Conservation (phyloP, 306 rosid species). For the Senna siamea region DNA sequence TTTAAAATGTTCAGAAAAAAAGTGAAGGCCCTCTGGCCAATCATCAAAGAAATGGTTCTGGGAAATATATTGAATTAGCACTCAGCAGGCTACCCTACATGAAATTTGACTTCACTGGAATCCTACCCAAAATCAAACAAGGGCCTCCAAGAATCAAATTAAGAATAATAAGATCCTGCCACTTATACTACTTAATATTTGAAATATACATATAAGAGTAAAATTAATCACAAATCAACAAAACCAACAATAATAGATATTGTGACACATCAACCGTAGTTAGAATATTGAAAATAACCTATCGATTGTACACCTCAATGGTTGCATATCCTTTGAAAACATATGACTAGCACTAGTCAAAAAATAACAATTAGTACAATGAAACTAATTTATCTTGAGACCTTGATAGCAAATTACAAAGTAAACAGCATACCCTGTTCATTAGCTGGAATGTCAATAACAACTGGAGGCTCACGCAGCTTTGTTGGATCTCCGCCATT, state of each 20-base stretch:
- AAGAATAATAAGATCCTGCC: not conserved
- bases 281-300: no score
- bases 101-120: not conserved
- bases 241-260: not conserved
- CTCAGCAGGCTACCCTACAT: not conserved
- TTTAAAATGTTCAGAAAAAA: not conserved
- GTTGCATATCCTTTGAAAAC: no score
- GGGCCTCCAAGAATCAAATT: constrained; percentile 9
- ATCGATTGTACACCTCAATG: no score
- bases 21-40: not conserved
- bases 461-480: constrained; percentile 58
- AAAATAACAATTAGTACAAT: constrained; percentile 1
- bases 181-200: constrained; percentile 13
- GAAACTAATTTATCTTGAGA: constrained; percentile 19
- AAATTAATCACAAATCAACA: not conserved
- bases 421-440: constrained; percentile 56
- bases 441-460: constrained; percentile 45
- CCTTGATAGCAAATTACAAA: constrained; percentile 4
- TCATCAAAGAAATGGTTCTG: not conserved
- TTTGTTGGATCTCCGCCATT: constrained; percentile 94
- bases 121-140: not conserved
- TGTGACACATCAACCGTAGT: no score
- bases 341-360: no score
- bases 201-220: not conserved
- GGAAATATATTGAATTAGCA: not conserved